Percentiles rank a stretch among this genome's conserved stretches.
Conservation (phyloP, 306 rosid genomes). For the Quercus ilex region DNA sequence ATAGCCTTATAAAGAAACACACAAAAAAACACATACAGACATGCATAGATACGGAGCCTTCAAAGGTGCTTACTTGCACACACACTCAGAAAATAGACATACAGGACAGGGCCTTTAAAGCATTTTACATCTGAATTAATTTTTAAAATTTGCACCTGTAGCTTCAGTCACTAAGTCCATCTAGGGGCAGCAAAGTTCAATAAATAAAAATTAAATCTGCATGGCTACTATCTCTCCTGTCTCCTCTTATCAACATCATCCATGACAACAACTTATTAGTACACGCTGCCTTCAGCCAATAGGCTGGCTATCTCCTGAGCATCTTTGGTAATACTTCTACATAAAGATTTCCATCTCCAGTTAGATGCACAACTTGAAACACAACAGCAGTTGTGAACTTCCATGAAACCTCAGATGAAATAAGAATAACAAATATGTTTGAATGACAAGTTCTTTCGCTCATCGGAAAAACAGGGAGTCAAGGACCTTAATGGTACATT, state of each 20-base stretch:
- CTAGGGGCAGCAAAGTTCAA: background rate
- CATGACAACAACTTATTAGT: background rate
- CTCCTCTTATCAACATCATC: background rate
- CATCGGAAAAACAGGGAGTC: background rate
- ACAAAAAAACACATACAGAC: background rate
- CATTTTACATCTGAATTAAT: background rate
- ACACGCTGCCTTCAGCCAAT: background rate
- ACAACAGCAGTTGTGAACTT: background rate
- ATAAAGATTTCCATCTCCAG: conserved; percentile 2
- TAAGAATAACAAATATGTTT: background rate
- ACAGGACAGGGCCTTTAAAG: background rate
- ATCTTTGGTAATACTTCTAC: background rate
- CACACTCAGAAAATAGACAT: background rate
- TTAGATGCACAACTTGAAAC: background rate
- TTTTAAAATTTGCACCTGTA: background rate
- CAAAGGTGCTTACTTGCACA: background rate
- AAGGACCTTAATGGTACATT: background rate
- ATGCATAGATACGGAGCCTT: background rate
- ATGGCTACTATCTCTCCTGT: background rate
- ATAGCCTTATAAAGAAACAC: background rate
- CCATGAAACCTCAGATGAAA: background rate
- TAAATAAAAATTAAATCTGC: background rate
- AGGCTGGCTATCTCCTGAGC: background rate
- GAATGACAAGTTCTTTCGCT: background rate
- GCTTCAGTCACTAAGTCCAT: background rate